A percentile compares a stretch with the other conserved stretches of the same genome.
Evolutionary conservation across 768 basidiomycete species (phyloP).

Genomic region (Crassisporium funariophilum): DNA sequence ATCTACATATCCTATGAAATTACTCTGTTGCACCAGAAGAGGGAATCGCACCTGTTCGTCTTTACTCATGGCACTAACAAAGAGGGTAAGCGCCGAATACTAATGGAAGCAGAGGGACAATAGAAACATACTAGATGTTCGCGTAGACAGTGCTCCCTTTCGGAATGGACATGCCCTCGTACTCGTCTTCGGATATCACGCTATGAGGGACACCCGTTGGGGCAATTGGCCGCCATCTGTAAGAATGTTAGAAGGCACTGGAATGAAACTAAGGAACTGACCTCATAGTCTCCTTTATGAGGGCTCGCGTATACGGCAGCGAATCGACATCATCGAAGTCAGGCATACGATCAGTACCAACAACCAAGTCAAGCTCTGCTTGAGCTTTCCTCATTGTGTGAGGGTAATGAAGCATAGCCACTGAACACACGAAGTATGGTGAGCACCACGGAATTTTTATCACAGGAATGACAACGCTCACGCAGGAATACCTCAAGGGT

Average conservation of each 20-base stretch:
- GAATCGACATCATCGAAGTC: constrained; percentile 29
- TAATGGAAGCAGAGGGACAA: background rate
- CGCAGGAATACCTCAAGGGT: constrained; percentile 15
- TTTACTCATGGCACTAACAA: constrained; percentile 24
- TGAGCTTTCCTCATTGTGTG: constrained; percentile 33
- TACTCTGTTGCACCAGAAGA: background rate
- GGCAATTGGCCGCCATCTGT: constrained; percentile 30
- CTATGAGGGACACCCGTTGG: constrained; percentile 37
- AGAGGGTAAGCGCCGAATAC: too few relatives aligned
- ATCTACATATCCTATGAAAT: constrained; percentile 18
- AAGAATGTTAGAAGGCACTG: background rate
- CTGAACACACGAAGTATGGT: constrained; percentile 22
- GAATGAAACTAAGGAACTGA: background rate
- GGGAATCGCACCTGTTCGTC: constrained; percentile 17
- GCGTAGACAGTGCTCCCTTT: constrained; percentile 31
- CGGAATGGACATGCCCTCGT: constrained; percentile 40
- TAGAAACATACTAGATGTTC: constrained; percentile 24
- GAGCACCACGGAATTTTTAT: background rate
- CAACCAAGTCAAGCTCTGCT: constrained; percentile 35
- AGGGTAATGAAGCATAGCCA: constrained; percentile 36
- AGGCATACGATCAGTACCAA: constrained; percentile 33
- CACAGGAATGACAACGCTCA: constrained; percentile 1
- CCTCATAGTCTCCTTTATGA: constrained; percentile 27
- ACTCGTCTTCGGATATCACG: constrained; percentile 35
- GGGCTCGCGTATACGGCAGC: constrained; percentile 27